Conservation (phyloP, 192 early-diverging fungal species). For the Entomortierella lignicola region DNA sequence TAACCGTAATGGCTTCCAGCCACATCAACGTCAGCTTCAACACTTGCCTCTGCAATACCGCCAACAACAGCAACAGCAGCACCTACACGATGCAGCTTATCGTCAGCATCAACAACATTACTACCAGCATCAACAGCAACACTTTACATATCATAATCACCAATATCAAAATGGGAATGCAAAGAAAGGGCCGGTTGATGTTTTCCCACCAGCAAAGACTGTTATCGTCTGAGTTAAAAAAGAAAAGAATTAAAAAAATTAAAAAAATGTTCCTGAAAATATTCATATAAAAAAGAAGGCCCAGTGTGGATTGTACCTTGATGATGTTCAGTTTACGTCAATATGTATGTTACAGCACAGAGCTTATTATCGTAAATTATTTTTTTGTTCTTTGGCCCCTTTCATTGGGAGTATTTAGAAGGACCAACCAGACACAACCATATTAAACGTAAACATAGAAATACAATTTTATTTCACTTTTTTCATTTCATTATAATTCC, state of each 20-base stretch:
- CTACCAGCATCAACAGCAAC: neutral
- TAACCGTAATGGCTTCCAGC: neutral
- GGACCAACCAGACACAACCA: no score
- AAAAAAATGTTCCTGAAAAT: no score
- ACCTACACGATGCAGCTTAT: no score
- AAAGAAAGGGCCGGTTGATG: neutral
- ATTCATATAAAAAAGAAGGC: no score
- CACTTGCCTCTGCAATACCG: neutral
- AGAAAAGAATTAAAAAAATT: no score
- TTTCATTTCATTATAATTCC: neutral
- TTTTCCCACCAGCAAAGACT: neutral
- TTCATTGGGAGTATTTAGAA: no score
- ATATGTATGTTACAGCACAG: no score
- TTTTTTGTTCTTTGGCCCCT: no score
- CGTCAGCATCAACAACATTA: slow-evolving; percentile 1
- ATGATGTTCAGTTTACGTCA: no score
- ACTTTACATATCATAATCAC: slow-evolving; percentile 8
- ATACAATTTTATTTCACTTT: neutral
- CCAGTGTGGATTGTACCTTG: no score
- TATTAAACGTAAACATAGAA: no score
- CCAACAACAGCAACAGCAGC: neutral
- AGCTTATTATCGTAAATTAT: no score
- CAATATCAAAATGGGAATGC: slow-evolving; percentile 11
- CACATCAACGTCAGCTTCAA: neutral
- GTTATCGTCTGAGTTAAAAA: neutral